phyloP scores from a whole-genome alignment of 1,284 basidiomycete genomes.

The Cystobasidium slooffiae region DNA sequence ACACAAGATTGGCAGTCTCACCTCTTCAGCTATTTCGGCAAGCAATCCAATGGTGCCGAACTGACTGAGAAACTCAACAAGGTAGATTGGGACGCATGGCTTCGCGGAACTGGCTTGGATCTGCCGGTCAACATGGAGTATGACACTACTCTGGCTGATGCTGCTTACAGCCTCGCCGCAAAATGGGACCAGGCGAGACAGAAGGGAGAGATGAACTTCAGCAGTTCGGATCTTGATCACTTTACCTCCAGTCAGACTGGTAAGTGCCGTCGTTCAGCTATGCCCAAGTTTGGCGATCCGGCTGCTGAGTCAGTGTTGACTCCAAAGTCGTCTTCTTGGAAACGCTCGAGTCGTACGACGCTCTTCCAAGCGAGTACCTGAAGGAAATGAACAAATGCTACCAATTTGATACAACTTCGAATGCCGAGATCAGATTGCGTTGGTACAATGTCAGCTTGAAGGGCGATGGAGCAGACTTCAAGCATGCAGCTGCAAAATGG shows the following conservation, averaged over 20 bases:
- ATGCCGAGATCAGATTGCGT: constrained; percentile 73
- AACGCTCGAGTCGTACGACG: constrained; percentile 63
- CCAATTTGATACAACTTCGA: constrained; percentile 62
- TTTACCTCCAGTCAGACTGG: constrained; percentile 70
- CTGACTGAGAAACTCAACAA: constrained; percentile 77
- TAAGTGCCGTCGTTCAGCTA: constrained; percentile 13
- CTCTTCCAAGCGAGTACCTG: constrained; percentile 66
- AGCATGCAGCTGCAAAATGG: constrained; percentile 66
- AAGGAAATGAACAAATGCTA: constrained; percentile 66
- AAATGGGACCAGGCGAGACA: constrained; percentile 75
- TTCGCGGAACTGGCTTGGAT: constrained; percentile 76
- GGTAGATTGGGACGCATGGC: constrained; percentile 75
- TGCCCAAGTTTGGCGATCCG: background rate
- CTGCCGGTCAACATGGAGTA: constrained; percentile 83
- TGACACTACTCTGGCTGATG: constrained; percentile 75
- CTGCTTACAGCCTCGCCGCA: constrained; percentile 67
- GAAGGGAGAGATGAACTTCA: constrained; percentile 61
- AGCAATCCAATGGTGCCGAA: constrained; percentile 65
- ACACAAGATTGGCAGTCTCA: constrained; percentile 87
- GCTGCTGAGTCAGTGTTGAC: no score
- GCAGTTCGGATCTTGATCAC: constrained; percentile 62
- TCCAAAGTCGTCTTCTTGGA: constrained; percentile 80
- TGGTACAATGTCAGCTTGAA: constrained; percentile 66
- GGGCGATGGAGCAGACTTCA: constrained; percentile 62
- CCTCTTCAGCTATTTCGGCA: constrained; percentile 73